Evolutionary conservation across 176 grass and related monocot genomes (phyloP).

Genomic region (Zoysia japonica): DNA sequence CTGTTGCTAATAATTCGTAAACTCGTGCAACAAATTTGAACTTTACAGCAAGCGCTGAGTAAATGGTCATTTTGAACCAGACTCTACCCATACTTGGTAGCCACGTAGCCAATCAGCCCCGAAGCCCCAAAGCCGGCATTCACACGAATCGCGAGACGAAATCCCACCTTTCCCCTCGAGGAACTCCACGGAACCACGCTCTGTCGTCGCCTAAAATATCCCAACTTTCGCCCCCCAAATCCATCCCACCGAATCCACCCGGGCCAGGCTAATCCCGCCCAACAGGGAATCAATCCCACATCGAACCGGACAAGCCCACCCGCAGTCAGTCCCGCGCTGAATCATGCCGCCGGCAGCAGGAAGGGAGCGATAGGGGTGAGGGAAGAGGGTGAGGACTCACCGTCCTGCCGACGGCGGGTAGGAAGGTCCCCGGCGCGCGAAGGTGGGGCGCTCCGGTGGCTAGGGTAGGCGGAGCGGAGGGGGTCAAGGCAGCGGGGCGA

Average conservation of each 20-base stretch:
- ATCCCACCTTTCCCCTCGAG: background rate
- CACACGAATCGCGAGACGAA: background rate
- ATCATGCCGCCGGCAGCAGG: background rate
- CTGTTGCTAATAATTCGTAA: background rate
- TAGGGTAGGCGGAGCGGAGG: constrained; percentile 11
- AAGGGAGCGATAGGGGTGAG: background rate
- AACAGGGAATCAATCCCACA: background rate
- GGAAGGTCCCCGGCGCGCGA: background rate
- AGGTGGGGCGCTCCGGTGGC: background rate
- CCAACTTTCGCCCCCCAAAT: background rate
- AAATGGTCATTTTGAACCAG: background rate
- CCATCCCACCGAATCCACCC: background rate
- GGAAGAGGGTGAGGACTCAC: background rate
- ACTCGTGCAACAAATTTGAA: background rate
- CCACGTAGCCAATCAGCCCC: background rate
- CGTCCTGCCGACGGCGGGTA: background rate
- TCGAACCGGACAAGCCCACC: background rate
- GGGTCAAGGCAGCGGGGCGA: background rate
- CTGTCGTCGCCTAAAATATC: background rate
- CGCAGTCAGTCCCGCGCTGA: background rate
- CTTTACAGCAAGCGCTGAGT: background rate
- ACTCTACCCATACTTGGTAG: background rate
- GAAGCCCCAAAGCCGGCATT: background rate
- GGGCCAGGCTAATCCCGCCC: background rate
- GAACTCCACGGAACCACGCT: background rate